Evolutionary conservation across 2,329 filamentous ascomycete species (phyloP).

Genomic region (Lasiodiplodia hormozganensis): DNA sequence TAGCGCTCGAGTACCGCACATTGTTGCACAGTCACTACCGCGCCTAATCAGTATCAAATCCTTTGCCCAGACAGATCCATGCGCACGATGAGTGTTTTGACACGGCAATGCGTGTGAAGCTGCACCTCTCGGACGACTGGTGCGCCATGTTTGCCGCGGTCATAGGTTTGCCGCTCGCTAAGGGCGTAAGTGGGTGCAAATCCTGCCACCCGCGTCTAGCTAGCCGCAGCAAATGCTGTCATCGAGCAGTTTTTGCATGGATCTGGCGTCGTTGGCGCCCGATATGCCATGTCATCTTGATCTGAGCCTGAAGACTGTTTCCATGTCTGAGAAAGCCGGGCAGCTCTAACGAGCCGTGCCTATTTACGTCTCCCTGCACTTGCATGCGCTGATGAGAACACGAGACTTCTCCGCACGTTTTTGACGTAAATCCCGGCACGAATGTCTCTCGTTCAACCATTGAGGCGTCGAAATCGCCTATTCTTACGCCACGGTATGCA

Average conservation of each 20-base stretch:
- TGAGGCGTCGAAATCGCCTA: too few relatives aligned
- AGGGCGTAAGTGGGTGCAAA: not conserved
- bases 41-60: not conserved
- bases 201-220: conserved; percentile 4
- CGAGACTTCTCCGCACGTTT: not conserved
- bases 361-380: not conserved
- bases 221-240: not conserved
- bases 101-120: not conserved
- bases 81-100: not conserved
- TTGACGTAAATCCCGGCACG: not conserved
- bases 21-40: conserved; percentile 9
- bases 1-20: conserved; percentile 4
- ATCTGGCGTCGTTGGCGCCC: conserved; percentile 1
- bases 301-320: not conserved
- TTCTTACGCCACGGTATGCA: not conserved
- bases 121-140: conserved; percentile 16
- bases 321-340: not conserved
- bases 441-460: not conserved
- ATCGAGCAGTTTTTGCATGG: conserved; percentile 8
- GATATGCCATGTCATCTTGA: not conserved
- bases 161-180: conserved; percentile 12
- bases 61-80: not conserved
- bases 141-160: not conserved
- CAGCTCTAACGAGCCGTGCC: not conserved
- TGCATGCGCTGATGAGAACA: not conserved